A percentile compares a stretch with the other conserved stretches of the same genome.
These are phyloP conservation scores for Diaporthe australafricana DNA, from an alignment of 2,329 filamentous ascomycete species.

Conservation along the genomic window DNA sequence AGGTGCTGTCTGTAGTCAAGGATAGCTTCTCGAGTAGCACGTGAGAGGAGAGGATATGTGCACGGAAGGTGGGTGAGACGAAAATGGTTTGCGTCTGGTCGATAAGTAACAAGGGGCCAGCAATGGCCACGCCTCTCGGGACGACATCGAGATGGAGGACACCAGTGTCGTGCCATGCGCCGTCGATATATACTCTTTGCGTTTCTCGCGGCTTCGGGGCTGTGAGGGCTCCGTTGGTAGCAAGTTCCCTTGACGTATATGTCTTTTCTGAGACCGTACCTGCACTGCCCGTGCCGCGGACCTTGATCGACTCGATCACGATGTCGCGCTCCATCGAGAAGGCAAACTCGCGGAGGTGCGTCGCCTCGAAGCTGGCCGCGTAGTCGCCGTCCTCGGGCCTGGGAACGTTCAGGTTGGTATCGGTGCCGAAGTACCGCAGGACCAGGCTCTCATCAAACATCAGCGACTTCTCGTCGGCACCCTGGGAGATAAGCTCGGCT, in stretches of 20 bases:
- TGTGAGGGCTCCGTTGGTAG: constrained; percentile 37
- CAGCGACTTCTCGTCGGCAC: constrained; percentile 43
- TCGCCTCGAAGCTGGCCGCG: constrained; percentile 47
- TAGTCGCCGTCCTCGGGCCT: constrained; percentile 46
- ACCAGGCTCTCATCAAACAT: constrained; percentile 54
- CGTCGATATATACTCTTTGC: constrained; percentile 35
- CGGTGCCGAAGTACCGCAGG: constrained; percentile 56
- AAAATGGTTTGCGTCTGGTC: constrained; percentile 79
- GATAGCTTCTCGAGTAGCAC: constrained; percentile 54
- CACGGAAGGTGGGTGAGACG: constrained; percentile 69
- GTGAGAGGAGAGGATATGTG: constrained; percentile 55
- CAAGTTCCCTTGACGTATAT: constrained; percentile 34
- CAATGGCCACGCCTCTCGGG: constrained; percentile 66
- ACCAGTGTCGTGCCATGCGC: constrained; percentile 57
- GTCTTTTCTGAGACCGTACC: background rate
- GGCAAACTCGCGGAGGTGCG: constrained; percentile 55
- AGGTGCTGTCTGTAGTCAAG: no score
- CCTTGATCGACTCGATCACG: constrained; percentile 56
- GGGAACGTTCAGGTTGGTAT: constrained; percentile 56
- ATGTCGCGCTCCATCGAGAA: constrained; percentile 53
- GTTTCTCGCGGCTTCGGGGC: background rate
- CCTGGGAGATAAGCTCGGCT: constrained; percentile 41
- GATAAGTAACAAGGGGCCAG: constrained; percentile 75
- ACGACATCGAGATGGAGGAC: constrained; percentile 70
- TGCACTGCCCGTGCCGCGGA: constrained; percentile 48